Percentiles rank a stretch among this genome's conserved stretches.
Evolutionary conservation across 331 rosid genomes (phyloP).

Genomic region (Pyracantha coccinea): DNA sequence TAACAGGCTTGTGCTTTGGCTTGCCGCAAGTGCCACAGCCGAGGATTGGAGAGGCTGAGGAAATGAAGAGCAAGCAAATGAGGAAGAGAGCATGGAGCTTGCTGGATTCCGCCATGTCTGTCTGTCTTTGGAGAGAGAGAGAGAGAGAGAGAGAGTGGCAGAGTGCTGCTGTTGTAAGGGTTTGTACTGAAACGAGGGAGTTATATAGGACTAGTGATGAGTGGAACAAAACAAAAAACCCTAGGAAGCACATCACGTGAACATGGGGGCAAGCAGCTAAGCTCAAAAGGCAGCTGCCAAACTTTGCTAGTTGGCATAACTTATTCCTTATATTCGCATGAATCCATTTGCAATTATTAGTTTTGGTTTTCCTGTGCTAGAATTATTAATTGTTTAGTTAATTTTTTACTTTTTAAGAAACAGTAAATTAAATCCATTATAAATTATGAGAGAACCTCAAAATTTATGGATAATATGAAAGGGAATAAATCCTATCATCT

Average conservation of each 20-base stretch:
- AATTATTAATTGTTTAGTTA: too few relatives aligned
- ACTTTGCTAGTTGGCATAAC: constrained; percentile 60
- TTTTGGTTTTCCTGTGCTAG: neutral
- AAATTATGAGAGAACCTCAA: too few relatives aligned
- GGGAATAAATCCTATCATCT: too few relatives aligned
- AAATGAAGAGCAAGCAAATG: constrained; percentile 66
- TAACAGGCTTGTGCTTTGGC: constrained; percentile 30
- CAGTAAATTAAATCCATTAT: too few relatives aligned
- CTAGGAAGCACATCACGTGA: constrained; percentile 58
- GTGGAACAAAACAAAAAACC: constrained; percentile 49
- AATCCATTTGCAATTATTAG: neutral
- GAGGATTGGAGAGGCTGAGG: constrained; percentile 63
- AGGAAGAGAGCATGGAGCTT: constrained; percentile 50
- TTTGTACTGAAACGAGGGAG: constrained; percentile 6
- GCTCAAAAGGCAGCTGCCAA: constrained; percentile 44
- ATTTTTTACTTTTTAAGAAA: too few relatives aligned
- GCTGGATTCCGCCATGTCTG: constrained; percentile 40
- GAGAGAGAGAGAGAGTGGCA: neutral
- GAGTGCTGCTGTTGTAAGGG: neutral
- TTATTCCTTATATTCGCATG: neutral
- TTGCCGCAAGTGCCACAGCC: constrained; percentile 58
- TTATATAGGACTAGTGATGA: constrained; percentile 38
- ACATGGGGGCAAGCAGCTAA: constrained; percentile 35
- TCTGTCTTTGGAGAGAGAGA: constrained; percentile 2
- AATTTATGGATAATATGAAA: too few relatives aligned